Conservation (phyloP, 768 basidiomycete species). For the Austroboletus festivus region DNA sequence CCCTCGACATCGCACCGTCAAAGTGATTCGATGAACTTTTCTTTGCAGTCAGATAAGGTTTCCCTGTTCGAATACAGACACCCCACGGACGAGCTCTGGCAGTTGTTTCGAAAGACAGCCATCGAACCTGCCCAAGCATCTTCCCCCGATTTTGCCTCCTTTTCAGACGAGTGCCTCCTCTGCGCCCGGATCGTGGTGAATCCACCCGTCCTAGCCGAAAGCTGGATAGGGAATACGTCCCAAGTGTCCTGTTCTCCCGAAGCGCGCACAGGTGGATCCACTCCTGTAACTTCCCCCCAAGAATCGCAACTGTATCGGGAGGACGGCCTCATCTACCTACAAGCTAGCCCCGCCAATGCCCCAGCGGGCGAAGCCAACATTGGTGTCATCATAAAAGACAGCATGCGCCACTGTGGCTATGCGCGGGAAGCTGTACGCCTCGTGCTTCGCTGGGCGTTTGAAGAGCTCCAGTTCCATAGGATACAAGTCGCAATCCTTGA, state of each 20-base stretch:
- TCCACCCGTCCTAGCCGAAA: neutral
- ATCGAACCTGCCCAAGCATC: constrained; percentile 29
- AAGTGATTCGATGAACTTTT: constrained; percentile 5
- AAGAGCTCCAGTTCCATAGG: constrained; percentile 34
- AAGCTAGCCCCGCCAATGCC: constrained; percentile 14
- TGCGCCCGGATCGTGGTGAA: constrained; percentile 21
- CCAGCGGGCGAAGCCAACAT: constrained; percentile 48
- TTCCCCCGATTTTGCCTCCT: constrained; percentile 18
- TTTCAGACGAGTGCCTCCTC: constrained; percentile 30
- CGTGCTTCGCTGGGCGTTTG: constrained; percentile 45
- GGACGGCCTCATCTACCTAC: constrained; percentile 29
- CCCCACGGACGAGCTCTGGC: constrained; percentile 18
- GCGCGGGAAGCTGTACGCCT: constrained; percentile 46
- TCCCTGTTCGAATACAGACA: constrained; percentile 5
- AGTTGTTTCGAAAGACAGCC: constrained; percentile 18
- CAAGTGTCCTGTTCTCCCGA: neutral
- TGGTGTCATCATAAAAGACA: constrained; percentile 47
- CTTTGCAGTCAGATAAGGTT: constrained; percentile 13
- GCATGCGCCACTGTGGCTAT: constrained; percentile 40
- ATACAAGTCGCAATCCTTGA: constrained; percentile 43
- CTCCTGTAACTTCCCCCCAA: too few species aligned
- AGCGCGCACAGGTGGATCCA: too few species aligned
- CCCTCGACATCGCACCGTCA: neutral
- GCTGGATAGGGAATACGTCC: neutral
- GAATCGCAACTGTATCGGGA: too few species aligned